phyloP scores from a whole-genome alignment of 2,329 filamentous ascomycete species.

The Drechslera avenae region DNA sequence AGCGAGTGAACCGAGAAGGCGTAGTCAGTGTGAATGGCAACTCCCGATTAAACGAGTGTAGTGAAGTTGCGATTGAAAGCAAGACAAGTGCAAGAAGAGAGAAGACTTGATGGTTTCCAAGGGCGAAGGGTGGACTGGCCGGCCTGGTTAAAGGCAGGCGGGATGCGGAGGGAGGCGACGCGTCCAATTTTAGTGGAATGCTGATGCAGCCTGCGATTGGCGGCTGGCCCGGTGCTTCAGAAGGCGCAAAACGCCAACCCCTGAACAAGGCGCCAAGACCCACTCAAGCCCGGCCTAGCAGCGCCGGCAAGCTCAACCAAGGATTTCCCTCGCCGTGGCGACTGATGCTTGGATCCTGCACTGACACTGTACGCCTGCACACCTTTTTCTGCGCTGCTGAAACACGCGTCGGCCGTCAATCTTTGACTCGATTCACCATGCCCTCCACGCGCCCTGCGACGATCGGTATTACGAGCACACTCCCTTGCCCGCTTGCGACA shows the following conservation, averaged over 20 bases:
- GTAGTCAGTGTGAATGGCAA: constrained; percentile 10
- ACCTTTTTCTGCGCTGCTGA: constrained; percentile 1
- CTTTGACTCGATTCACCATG: neutral
- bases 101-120: neutral
- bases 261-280: constrained; percentile 16
- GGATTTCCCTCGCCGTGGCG: constrained; percentile 10
- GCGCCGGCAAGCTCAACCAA: constrained; percentile 5
- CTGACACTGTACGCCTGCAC: neutral
- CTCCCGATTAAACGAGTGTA: constrained; percentile 19
- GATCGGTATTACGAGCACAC: constrained; percentile 13
- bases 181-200: constrained; percentile 13
- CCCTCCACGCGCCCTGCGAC: neutral
- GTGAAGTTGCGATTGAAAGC: constrained; percentile 12
- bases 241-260: constrained; percentile 8
- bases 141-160: constrained; percentile 6
- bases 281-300: constrained; percentile 1
- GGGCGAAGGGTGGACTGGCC: neutral
- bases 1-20: neutral
- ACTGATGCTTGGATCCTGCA: constrained; percentile 20
- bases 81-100: constrained; percentile 1
- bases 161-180: constrained; percentile 7
- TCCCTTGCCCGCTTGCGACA: neutral
- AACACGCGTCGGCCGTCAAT: constrained; percentile 18
- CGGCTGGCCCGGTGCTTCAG: neutral
- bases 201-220: constrained; percentile 2